Conservation (phyloP, 1,284 basidiomycete species). For the Apiotrichum domesticum region DNA sequence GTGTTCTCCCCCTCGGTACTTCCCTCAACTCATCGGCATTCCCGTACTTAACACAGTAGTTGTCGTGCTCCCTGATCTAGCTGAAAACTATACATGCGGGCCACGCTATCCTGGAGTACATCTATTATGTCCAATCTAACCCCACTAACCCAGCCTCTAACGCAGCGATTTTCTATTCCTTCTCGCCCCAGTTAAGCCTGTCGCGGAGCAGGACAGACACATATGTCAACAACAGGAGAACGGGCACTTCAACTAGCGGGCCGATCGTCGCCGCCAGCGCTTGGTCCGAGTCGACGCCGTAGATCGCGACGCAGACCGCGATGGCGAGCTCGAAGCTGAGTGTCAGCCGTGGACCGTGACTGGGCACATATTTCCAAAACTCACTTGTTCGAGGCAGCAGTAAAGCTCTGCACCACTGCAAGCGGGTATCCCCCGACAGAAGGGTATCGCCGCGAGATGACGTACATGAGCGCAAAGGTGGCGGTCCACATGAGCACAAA, state of each 20-base stretch:
- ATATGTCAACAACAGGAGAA: conserved; percentile 66
- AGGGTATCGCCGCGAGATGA: conserved; percentile 42
- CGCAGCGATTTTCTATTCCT: too few species aligned
- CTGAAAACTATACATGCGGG: too few species aligned
- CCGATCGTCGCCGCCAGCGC: conserved; percentile 69
- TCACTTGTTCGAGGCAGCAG: conserved; percentile 52
- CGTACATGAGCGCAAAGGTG: conserved; percentile 58
- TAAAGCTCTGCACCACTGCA: conserved; percentile 60
- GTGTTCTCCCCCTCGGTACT: too few species aligned
- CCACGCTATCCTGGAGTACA: too few species aligned
- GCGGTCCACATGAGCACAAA: conserved; percentile 70
- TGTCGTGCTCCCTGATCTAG: too few species aligned
- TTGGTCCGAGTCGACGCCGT: conserved; percentile 65
- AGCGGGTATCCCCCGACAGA: conserved; percentile 53
- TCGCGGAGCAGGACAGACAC: conserved; percentile 53
- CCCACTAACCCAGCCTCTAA: too few species aligned
- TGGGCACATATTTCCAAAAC: conserved; percentile 12
- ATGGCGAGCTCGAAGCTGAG: conserved; percentile 62
- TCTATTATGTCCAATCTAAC: too few species aligned
- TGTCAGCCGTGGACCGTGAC: background rate
- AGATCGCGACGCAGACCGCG: conserved; percentile 72
- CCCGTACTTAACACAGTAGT: too few species aligned
- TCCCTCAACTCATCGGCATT: too few species aligned
- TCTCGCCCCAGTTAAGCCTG: conserved; percentile 50
- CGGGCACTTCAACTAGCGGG: conserved; percentile 70